Base-by-base conservation (phyloP, 2,329 filamentous ascomycete species). In the Trichoderma harzianum region DNA sequence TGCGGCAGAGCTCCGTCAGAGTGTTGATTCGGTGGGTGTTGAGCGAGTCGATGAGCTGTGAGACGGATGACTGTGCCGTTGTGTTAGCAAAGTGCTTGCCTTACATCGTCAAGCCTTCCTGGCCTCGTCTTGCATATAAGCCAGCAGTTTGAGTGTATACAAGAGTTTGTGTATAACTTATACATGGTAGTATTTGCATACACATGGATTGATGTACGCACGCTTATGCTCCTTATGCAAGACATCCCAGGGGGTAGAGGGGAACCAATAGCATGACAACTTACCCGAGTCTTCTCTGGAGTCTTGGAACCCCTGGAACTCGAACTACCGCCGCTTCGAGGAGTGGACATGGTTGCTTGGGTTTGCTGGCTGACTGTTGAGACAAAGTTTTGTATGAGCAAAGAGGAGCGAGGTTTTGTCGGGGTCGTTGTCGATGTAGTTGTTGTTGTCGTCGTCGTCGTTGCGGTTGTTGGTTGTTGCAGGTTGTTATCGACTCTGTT, bases 11-110 rank as follows among this genome's bases (percentile, higher is more conserved):
- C 74, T 92, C 91, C 0, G 89, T 90, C 24, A 94, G 84, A 0
- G 92, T 93, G 78, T 93, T 94, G 78, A 93, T 84, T n/a, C 88
- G 88, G 76, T 92, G 91, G 0, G 88, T 89, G 57, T 84, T 84
- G 26, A 94, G 85, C 0, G 90, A 89, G 28, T 89, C 84, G 74
- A 93, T 88, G 73, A 92, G 85, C 73, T 90, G 86, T 55, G 80
- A 80, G 58, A 72, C 34, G 11, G 74, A 67, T 10, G 61, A 21
- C 70, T 71, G 14, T 26, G 16, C 36, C 8, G 18, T 21, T 10
- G 47, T 66, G 36, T 66, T 61, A 61, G 55, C 39, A 51, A 11
- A n/a, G 18, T n/a, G 16, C 39, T 43, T 39, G 51, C 63, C 18
- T 55, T 55, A 1, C 4, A n/a, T 16, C 43, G 1, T 53, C 30